Percentiles rank a stretch among this genome's conserved stretches.
Conservation (phyloP, 2,329 filamentous ascomycete species). For the Cryphonectria radicalis region DNA sequence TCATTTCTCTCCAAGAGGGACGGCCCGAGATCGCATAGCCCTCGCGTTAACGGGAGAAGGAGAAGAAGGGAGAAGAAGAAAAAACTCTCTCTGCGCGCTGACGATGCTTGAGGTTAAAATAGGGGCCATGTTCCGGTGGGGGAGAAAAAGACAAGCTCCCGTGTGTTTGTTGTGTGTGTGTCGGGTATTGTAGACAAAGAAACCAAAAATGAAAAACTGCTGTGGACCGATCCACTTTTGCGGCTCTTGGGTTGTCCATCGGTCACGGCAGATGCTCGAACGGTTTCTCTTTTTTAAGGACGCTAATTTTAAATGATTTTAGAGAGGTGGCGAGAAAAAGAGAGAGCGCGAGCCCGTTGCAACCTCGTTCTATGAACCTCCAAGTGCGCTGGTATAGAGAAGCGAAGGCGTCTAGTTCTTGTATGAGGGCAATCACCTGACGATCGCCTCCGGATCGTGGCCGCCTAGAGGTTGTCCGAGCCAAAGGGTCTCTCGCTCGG, state of each 20-base stretch:
- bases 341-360: neutral
- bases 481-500: neutral
- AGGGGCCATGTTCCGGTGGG: neutral
- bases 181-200: neutral
- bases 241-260: neutral
- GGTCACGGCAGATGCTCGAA: neutral
- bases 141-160: neutral
- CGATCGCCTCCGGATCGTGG: neutral
- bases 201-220: neutral
- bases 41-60: neutral
- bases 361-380: neutral
- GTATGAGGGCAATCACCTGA: neutral
- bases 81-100: neutral
- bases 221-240: neutral
- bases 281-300: neutral
- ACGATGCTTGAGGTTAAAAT: neutral
- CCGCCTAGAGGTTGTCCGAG: neutral
- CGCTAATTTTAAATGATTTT: neutral
- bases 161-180: neutral
- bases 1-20: neutral
- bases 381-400: neutral
- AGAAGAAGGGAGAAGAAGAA: too few species aligned
- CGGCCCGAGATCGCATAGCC: conserved; percentile 2
- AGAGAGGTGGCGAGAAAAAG: neutral
- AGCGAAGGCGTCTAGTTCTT: neutral